phyloP scores from a whole-genome alignment of 257 asterid genomes.

The Solanum phureja region DNA sequence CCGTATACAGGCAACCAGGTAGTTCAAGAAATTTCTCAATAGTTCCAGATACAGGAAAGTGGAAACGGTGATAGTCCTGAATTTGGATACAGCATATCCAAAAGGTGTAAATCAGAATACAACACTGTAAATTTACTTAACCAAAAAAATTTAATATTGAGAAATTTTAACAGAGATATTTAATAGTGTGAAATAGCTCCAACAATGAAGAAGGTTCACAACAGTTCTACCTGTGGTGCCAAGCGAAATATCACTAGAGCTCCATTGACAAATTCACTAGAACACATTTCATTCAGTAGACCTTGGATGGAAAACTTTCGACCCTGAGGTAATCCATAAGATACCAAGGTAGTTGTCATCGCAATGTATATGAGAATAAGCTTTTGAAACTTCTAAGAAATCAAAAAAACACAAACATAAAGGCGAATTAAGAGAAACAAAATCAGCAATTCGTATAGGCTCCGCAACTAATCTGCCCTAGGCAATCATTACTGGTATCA shows the following conservation, averaged over 20 bases:
- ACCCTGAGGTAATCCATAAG: slow-evolving; percentile 40
- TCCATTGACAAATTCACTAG: slow-evolving; percentile 58
- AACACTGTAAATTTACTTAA: not conserved
- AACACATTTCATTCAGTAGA: slow-evolving; percentile 61
- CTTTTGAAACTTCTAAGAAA: not conserved
- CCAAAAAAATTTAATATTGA: not conserved
- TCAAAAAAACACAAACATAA: not conserved
- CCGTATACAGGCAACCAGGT: slow-evolving; percentile 97
- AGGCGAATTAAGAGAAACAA: not conserved
- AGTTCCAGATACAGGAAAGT: slow-evolving; percentile 87
- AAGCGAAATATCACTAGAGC: slow-evolving; percentile 86
- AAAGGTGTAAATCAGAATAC: not conserved
- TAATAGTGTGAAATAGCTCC: not conserved
- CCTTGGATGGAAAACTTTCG: slow-evolving; percentile 85
- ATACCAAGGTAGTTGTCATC: slow-evolving; percentile 1
- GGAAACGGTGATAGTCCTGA: slow-evolving; percentile 97
- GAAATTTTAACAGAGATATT: not conserved
- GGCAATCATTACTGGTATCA: not conserved
- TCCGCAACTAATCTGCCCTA: not conserved
- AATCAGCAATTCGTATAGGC: not conserved
- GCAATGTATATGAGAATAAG: not conserved
- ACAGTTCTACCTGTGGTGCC: slow-evolving; percentile 85
- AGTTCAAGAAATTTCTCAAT: slow-evolving; percentile 71
- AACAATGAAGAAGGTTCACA: not conserved
- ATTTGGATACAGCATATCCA: not conserved